These are phyloP conservation scores for Hydrangea macrophylla DNA, from an alignment of 148 eudicot species.

Conservation along the genomic window DNA sequence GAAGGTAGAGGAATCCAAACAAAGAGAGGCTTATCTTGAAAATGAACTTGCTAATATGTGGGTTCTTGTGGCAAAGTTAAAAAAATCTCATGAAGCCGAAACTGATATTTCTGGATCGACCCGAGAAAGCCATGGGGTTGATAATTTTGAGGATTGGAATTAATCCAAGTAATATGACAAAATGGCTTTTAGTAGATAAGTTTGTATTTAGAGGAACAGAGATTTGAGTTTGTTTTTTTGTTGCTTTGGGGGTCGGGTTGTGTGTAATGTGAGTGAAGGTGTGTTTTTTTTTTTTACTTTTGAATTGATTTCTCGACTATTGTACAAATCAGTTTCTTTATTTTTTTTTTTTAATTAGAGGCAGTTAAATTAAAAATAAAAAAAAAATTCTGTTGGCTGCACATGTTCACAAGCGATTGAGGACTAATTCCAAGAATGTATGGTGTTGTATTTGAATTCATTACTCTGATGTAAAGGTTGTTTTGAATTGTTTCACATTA, in stretches of 20 bases:
- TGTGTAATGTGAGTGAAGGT: background rate
- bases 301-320: background rate
- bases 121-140: conserved; percentile 28
- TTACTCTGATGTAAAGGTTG: no score
- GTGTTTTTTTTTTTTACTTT: no score
- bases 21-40: conserved; percentile 92
- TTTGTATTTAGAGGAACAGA: conserved; percentile 1
- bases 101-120: conserved; percentile 42
- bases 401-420: background rate
- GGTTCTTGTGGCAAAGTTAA: conserved; percentile 93
- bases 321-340: conserved; percentile 10
- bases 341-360: no score
- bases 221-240: background rate
- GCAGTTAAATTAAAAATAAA: no score
- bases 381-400: background rate
- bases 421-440: no score
- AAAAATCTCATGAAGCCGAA: conserved; percentile 69
- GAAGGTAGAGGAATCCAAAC: conserved; percentile 79
- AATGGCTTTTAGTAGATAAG: conserved; percentile 8
- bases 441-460: no score
- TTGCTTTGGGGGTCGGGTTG: background rate
- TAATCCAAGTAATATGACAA: background rate
- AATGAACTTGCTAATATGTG: conserved; percentile 98
- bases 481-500: no score
- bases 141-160: conserved; percentile 20